phyloP scores from a whole-genome alignment of 2,329 filamentous ascomycete genomes.

The Aspergillus sp. region DNA sequence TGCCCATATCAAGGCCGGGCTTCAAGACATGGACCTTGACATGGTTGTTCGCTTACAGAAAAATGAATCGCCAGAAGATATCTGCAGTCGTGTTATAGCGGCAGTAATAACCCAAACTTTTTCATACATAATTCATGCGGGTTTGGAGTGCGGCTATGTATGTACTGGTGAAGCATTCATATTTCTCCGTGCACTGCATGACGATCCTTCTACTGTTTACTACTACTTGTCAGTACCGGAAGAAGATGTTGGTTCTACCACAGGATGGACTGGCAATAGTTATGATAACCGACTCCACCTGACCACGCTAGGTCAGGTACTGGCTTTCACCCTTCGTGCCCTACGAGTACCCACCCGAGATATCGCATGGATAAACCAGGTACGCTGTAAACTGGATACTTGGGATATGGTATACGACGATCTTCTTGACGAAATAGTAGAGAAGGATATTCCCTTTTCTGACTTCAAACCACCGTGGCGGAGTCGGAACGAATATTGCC shows the following conservation, averaged over 20 bases:
- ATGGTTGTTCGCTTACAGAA: neutral
- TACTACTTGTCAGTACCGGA: constrained; percentile 35
- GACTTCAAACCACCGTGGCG: constrained; percentile 12
- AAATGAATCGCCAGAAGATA: neutral
- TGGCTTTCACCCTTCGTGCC: constrained; percentile 31
- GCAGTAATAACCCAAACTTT: constrained; percentile 6
- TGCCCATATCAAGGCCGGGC: constrained; percentile 42
- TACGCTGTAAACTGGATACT: constrained; percentile 12
- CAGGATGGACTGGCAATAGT: constrained; percentile 12
- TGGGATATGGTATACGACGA: constrained; percentile 27
- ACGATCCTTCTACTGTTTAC: constrained; percentile 27
- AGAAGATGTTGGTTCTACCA: constrained; percentile 24
- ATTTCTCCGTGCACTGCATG: constrained; percentile 39
- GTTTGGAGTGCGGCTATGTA: constrained; percentile 46
- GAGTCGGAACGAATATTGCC: neutral
- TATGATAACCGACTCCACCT: constrained; percentile 14
- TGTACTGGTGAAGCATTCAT: constrained; percentile 46
- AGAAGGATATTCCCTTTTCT: constrained; percentile 18
- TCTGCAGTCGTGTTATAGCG: neutral
- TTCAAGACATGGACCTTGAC: constrained; percentile 31
- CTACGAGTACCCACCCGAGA: constrained; percentile 11
- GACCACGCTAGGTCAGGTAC: constrained; percentile 32
- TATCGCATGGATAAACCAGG: neutral
- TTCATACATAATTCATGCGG: constrained; percentile 52
- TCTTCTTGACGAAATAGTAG: constrained; percentile 17